These are phyloP conservation scores for Cantharellus cinnabarinus DNA, from an alignment of 768 basidiomycete species.

Conservation along the genomic window DNA sequence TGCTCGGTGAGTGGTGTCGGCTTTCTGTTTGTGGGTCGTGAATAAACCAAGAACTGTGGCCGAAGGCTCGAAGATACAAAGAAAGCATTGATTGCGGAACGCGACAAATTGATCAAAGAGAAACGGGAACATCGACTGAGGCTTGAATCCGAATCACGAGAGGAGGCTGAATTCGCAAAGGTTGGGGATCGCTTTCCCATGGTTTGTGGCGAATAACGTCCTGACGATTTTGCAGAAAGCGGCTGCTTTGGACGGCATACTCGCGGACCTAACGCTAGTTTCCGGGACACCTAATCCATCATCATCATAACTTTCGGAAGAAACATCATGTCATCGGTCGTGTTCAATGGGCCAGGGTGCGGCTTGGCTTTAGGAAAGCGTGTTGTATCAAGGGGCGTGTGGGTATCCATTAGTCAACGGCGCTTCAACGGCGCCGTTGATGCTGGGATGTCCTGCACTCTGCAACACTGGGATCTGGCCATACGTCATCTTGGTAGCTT, in stretches of 20 bases:
- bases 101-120: constrained; percentile 63
- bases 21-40: not conserved
- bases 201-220: not conserved
- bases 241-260: not conserved
- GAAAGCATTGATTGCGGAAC: constrained; percentile 45
- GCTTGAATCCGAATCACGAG: constrained; percentile 30
- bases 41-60: not conserved
- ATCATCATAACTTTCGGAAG: not conserved
- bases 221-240: not conserved
- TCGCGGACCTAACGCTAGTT: not conserved
- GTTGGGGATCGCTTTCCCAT: not conserved
- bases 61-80: constrained; percentile 46
- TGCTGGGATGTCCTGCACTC: no score
- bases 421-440: no score
- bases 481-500: no score
- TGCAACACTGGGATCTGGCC: no score
- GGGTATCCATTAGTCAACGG: no score
- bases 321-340: no score
- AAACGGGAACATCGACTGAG: constrained; percentile 52
- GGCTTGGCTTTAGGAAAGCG: no score
- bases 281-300: not conserved
- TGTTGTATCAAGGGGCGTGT: no score
- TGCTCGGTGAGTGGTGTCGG: constrained; percentile 37
- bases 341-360: no score
- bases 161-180: not conserved